phyloP scores from a whole-genome alignment of 1,139 yeast genomes.

The Nakaseomyces glabratus region DNA sequence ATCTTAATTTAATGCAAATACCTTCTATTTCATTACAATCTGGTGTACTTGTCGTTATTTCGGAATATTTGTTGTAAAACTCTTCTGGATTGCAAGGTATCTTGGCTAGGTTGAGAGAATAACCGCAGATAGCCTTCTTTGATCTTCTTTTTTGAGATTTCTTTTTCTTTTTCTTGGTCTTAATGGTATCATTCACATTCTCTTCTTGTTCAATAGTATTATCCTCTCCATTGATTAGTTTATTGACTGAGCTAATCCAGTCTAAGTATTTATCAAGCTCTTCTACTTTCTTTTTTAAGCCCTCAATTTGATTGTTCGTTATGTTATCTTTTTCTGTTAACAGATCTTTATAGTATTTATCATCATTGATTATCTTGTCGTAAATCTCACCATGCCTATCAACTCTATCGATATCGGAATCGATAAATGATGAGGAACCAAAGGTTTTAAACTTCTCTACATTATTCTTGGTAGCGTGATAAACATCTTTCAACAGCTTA shows the following conservation, averaged over 20 bases:
- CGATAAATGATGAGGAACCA: slow-evolving; percentile 19
- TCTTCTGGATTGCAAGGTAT: slow-evolving; percentile 17
- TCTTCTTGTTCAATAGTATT: slow-evolving; percentile 14
- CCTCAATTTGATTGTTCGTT: slow-evolving; percentile 14
- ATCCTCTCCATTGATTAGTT: slow-evolving; percentile 14
- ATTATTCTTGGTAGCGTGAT: slow-evolving; percentile 12
- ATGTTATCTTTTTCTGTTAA: slow-evolving; percentile 31
- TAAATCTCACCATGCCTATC: slow-evolving; percentile 32
- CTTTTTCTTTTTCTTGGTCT: slow-evolving; percentile 14
- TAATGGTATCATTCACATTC: slow-evolving; percentile 13
- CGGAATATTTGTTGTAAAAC: slow-evolving; percentile 13
- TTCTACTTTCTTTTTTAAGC: slow-evolving; percentile 15
- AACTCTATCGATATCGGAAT: slow-evolving; percentile 16
- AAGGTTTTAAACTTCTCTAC: slow-evolving; percentile 23
- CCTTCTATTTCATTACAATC: slow-evolving; percentile 13
- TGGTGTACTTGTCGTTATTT: slow-evolving; percentile 9
- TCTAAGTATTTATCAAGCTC: slow-evolving; percentile 24
- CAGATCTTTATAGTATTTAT: neutral
- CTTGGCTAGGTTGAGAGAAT: slow-evolving; percentile 10
- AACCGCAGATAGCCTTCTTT: slow-evolving; percentile 25
- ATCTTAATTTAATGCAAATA: slow-evolving; percentile 24
- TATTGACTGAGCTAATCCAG: slow-evolving; percentile 26
- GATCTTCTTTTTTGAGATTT: slow-evolving; percentile 11
- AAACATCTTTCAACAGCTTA: slow-evolving; percentile 17
- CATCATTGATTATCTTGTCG: slow-evolving; percentile 3